Percentiles rank a stretch among this genome's conserved stretches.
Evolutionary conservation across 192 early-diverging fungal species (phyloP).

Genomic region (Linnemannia schmuckeri): DNA sequence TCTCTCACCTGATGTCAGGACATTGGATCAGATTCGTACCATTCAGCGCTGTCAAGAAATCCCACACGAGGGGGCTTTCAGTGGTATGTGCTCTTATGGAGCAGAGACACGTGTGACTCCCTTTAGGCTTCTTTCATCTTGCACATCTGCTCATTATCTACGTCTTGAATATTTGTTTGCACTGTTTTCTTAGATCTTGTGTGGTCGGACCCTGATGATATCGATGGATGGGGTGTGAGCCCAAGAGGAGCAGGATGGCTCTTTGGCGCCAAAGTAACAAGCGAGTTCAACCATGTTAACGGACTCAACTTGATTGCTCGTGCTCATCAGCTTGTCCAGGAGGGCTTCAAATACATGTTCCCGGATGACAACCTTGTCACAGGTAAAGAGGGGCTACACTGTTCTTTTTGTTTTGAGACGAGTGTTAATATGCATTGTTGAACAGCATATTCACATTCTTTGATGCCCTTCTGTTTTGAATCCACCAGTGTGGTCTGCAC

Average conservation of each 20-base stretch:
- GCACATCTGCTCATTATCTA: background rate
- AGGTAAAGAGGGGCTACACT: conserved; percentile 14
- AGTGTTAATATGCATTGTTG: background rate
- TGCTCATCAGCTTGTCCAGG: conserved; percentile 98
- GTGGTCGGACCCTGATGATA: conserved; percentile 98
- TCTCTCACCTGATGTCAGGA: conserved; percentile 92
- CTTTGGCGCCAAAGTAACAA: conserved; percentile 95
- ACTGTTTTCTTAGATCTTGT: conserved; percentile 78
- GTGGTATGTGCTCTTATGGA: conserved; percentile 56
- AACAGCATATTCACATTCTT: background rate
- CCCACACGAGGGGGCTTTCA: conserved; percentile 95
- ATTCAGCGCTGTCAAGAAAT: conserved; percentile 96
- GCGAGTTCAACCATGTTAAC: conserved; percentile 97
- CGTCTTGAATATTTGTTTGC: background rate
- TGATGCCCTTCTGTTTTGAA: background rate
- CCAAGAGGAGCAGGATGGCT: conserved; percentile 96
- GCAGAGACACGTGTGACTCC: background rate
- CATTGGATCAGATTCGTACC: conserved; percentile 94
- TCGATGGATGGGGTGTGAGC: conserved; percentile 92
- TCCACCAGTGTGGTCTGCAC: conserved; percentile 86
- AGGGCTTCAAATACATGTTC: conserved; percentile 98
- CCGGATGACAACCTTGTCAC: conserved; percentile 95
- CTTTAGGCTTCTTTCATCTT: background rate
- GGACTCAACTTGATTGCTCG: conserved; percentile 89
- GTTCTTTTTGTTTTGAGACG: background rate